A percentile compares a stretch with the other conserved stretches of the same genome.
These are phyloP conservation scores for Albifimbria verrucaria DNA, from an alignment of 2,329 filamentous ascomycete species.

Conservation along the genomic window DNA sequence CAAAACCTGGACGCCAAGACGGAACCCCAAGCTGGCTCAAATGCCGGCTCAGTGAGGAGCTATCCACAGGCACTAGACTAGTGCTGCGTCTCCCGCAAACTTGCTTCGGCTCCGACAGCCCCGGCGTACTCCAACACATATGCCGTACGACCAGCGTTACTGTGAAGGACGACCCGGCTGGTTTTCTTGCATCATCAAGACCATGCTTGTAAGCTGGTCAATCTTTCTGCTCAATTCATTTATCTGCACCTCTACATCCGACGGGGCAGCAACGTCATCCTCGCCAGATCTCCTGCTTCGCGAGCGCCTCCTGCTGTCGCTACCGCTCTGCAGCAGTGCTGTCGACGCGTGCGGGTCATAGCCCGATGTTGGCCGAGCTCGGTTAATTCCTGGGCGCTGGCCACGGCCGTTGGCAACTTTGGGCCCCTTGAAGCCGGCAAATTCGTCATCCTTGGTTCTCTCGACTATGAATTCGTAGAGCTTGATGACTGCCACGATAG, in stretches of 20 bases:
- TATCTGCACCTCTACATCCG: conserved; percentile 47
- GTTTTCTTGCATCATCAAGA: conserved; percentile 46
- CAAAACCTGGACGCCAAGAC: neutral
- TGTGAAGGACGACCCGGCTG: conserved; percentile 13
- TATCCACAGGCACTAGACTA: too few species aligned
- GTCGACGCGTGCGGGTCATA: conserved; percentile 8
- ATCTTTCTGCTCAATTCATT: conserved; percentile 55
- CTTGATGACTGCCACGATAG: conserved; percentile 67
- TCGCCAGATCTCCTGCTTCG: conserved; percentile 17
- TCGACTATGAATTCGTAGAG: conserved; percentile 57
- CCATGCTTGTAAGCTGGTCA: conserved; percentile 51
- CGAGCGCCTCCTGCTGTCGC: conserved; percentile 5
- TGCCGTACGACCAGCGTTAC: neutral
- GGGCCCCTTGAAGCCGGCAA: conserved; percentile 47
- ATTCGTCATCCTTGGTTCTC: conserved; percentile 38
- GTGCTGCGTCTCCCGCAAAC: neutral
- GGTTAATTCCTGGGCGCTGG: conserved; percentile 14
- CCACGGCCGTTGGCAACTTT: conserved; percentile 22
- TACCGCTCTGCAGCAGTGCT: conserved; percentile 12
- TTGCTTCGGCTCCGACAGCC: neutral
- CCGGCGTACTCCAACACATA: neutral
- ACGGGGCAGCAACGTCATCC: conserved; percentile 36
- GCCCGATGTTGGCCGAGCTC: conserved; percentile 11
- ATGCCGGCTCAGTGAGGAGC: too few species aligned
- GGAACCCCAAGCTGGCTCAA: too few species aligned